phyloP scores from a whole-genome alignment of 2,329 filamentous ascomycete genomes.

The Pseudonectria buxi region DNA sequence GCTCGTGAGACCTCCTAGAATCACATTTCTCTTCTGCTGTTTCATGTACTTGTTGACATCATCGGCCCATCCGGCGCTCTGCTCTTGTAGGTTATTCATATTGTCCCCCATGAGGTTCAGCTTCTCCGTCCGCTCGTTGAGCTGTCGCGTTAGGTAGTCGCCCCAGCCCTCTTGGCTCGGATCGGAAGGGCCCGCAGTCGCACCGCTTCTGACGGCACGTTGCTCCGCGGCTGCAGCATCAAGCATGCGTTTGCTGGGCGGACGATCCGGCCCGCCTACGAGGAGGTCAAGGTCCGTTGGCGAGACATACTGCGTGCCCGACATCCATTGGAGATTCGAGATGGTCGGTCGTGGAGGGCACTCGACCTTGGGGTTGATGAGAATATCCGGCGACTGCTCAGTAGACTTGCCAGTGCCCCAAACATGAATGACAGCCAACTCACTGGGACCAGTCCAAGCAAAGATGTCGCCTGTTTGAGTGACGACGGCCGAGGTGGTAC shows the following conservation, averaged over 20 bases:
- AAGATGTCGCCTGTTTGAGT: conserved; percentile 75
- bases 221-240: conserved; percentile 72
- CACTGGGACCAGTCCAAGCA: conserved; percentile 82
- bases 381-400: conserved; percentile 58
- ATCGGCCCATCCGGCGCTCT: conserved; percentile 75
- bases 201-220: conserved; percentile 42
- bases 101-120: conserved; percentile 75
- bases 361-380: conserved; percentile 69
- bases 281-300: conserved; percentile 82
- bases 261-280: conserved; percentile 82
- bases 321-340: conserved; percentile 92
- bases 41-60: conserved; percentile 83
- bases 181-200: conserved; percentile 22
- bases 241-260: conserved; percentile 81
- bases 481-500: conserved; percentile 64
- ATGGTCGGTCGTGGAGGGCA: conserved; percentile 84
- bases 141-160: conserved; percentile 76
- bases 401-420: conserved; percentile 69
- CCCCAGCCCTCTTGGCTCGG: conserved; percentile 56
- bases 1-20: conserved; percentile 62
- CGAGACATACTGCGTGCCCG: conserved; percentile 86
- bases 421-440: conserved; percentile 73
- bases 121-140: conserved; percentile 87
- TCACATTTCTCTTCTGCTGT: conserved; percentile 79
- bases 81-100: conserved; percentile 76